phyloP scores from a whole-genome alignment of 208 protist genomes.

The Naegleria fowleri region DNA sequence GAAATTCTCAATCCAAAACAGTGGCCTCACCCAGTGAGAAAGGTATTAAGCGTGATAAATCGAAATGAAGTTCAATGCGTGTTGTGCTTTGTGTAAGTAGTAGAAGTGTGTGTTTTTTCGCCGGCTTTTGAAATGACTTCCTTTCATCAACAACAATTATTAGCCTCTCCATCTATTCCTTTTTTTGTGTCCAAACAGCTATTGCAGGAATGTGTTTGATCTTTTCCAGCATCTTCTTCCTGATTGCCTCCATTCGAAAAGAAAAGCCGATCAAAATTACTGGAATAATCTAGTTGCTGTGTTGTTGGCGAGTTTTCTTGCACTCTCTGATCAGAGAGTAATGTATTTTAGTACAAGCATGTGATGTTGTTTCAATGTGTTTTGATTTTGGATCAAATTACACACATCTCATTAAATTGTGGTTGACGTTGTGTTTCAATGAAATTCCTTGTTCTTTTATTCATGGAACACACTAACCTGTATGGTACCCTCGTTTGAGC shows the following conservation, averaged over 20 bases:
- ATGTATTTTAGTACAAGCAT: no score
- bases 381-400: no score
- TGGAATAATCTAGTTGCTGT: not conserved
- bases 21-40: not conserved
- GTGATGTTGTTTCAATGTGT: no score
- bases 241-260: not conserved
- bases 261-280: not conserved
- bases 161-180: not conserved
- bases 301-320: no score
- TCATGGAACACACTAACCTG: no score
- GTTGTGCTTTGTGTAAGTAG: not conserved
- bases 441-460: no score
- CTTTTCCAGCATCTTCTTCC: not conserved
- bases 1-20: not conserved
- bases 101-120: not conserved
- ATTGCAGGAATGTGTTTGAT: not conserved
- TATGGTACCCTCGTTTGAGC: no score
- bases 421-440: no score
- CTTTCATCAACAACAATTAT: no score
- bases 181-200: slow-evolving; percentile 1
- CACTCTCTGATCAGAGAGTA: no score
- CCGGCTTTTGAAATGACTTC: not conserved
- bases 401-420: no score
- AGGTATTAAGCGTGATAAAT: not conserved
- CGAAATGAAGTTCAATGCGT: not conserved